phyloP scores from a whole-genome alignment of 306 rosid genomes.

The Corylus americana region DNA sequence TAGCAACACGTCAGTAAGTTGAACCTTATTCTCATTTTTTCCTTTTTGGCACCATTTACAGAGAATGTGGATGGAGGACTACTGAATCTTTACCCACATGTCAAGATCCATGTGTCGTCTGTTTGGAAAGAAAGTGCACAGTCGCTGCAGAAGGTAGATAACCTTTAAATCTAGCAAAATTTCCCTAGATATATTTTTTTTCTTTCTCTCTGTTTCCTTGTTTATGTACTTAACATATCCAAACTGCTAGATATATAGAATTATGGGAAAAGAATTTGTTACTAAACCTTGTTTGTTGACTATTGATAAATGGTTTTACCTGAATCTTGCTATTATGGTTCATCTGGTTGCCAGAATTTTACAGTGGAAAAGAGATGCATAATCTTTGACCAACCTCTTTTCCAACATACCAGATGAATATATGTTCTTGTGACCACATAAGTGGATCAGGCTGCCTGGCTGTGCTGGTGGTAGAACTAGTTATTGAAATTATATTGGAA shows the following conservation, averaged over 20 bases:
- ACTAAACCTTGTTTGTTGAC: neutral
- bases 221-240: neutral
- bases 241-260: slow-evolving; percentile 7
- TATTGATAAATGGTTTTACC: neutral
- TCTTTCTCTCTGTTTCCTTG: neutral
- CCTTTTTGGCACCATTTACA: slow-evolving; percentile 35
- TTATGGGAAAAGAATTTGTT: neutral
- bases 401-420: slow-evolving; percentile 9
- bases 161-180: slow-evolving; percentile 19
- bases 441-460: neutral
- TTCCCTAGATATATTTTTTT: neutral
- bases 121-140: slow-evolving; percentile 87
- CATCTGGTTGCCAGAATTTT: slow-evolving; percentile 2
- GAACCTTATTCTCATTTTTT: slow-evolving; percentile 3
- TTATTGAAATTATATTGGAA: neutral
- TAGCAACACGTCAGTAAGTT: slow-evolving; percentile 7
- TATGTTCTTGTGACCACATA: neutral
- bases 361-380: slow-evolving; percentile 9
- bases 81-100: slow-evolving; percentile 59
- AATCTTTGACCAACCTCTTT: slow-evolving; percentile 13
- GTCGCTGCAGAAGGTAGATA: slow-evolving; percentile 88
- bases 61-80: slow-evolving; percentile 90
- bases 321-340: neutral
- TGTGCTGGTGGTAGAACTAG: neutral
- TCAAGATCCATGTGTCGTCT: slow-evolving; percentile 89